Evolutionary conservation across 805 yeast species (phyloP), one percentile per base, ranked within the genome.

Genomic region (Sugiyamaella marilandica): DNA sequence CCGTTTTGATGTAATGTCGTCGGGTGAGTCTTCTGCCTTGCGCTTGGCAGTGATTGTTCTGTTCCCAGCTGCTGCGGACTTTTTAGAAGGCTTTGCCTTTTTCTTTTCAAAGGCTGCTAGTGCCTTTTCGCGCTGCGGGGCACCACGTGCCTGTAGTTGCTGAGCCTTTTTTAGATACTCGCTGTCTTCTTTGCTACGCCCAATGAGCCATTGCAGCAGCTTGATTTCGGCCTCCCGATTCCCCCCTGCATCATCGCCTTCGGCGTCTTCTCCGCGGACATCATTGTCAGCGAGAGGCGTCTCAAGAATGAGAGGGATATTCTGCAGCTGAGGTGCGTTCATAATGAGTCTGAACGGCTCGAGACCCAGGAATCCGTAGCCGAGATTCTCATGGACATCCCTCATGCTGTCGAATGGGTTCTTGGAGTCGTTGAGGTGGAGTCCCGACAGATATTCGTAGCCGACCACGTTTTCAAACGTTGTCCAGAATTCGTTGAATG

Each of bases 401-500:
- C 95, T 77, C 62, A 88, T 88, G 21, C 96, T 90, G 1, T 85
- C 94, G 41, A 87, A 67, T 2, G 98, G 98, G 2, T 95, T 95
- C 70, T 92, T 91, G 7, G 98, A 92, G 66, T 94, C 99, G 65
- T 94, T 94, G 53, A 94, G 70, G 70, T 94, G 99, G 47, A 94
- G 78, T 0, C 95, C 91, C 21, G 82, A 70, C 45, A 94, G 71
- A 65, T 86, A 89, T 57, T 87, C 70, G 62, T 78, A 73, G 0
- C 99, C 99, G 16, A 94, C 75, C 7, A 77, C 73, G 5, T 74
- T 66, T 63, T 91, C 97, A 68, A 87, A 94, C 37, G 82, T 70
- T 4, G 72, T 67, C 95, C 97, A 86, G 67, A 94, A 91, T 43
- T 70, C 69, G 9, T 75, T 73, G 70, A 83, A 87, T 11, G 71